phyloP scores from a whole-genome alignment of 352 stramenopile genomes.

The Pythium oligandrum region DNA sequence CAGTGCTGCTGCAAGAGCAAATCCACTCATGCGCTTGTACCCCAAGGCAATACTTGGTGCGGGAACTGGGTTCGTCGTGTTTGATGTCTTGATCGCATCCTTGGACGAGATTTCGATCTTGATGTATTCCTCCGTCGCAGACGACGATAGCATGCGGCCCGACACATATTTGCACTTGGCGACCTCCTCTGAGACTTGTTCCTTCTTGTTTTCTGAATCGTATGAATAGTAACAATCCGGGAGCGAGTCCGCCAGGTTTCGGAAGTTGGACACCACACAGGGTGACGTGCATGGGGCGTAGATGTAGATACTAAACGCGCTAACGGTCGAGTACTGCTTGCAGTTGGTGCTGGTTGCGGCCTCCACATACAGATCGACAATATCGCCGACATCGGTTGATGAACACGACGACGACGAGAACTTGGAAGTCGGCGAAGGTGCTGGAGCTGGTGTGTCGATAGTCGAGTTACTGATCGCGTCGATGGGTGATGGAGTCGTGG shows the following conservation, averaged over 20 bases:
- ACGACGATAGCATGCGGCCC: not conserved
- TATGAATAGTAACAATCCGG: conserved; percentile 5
- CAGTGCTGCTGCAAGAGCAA: too few relatives aligned
- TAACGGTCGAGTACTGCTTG: not conserved
- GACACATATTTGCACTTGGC: not conserved
- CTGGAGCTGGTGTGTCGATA: not conserved
- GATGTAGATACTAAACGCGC: not conserved
- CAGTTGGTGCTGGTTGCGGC: too few relatives aligned
- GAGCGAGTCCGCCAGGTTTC: not conserved
- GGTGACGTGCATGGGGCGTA: conserved; percentile 2
- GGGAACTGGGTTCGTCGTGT: too few relatives aligned
- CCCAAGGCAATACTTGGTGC: too few relatives aligned
- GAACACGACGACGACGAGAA: conserved; percentile 2
- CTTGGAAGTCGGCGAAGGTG: not conserved
- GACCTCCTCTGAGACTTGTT: not conserved
- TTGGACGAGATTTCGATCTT: not conserved
- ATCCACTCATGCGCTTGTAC: too few relatives aligned
- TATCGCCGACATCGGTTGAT: not conserved
- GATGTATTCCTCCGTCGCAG: not conserved
- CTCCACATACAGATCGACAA: not conserved
- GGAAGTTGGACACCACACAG: not conserved
- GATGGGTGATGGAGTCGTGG: not conserved
- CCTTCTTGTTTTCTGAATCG: not conserved
- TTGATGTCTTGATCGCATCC: not conserved
- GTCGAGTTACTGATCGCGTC: not conserved